Percentiles rank a stretch among this genome's conserved stretches.
These are phyloP conservation scores for Naumovozyma baii DNA, from an alignment of 805 yeast genomes.

Conservation along the genomic window DNA sequence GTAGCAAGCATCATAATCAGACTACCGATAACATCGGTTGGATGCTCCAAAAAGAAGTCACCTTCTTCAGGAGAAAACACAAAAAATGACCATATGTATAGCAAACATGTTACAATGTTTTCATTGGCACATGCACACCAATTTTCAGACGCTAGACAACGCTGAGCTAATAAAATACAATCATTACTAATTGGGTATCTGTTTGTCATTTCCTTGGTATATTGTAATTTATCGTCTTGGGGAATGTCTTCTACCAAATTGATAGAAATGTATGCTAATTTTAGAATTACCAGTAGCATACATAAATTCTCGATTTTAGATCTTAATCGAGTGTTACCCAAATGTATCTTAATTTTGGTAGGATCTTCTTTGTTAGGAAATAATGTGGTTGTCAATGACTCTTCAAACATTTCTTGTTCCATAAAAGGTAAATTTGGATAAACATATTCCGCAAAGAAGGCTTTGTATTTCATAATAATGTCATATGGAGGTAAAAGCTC, in stretches of 20 bases:
- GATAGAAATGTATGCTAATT: conserved; percentile 24
- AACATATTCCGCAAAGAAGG: conserved; percentile 21
- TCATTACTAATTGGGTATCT: conserved; percentile 23
- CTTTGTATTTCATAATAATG: conserved; percentile 18
- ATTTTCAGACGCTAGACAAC: conserved; percentile 23
- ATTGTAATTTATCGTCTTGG: conserved; percentile 2
- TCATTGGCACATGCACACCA: conserved; percentile 27
- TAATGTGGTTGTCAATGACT: conserved; percentile 18
- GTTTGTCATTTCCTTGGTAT: conserved; percentile 10
- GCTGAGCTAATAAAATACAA: conserved; percentile 20
- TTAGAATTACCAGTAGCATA: conserved; percentile 20
- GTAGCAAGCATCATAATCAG: conserved; percentile 23
- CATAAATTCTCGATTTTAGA: conserved; percentile 23
- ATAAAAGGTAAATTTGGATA: conserved; percentile 24
- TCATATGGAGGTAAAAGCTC: conserved; percentile 20
- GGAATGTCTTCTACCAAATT: conserved; percentile 11
- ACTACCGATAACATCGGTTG: conserved; percentile 28
- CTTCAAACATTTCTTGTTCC: conserved; percentile 24
- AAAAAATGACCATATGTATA: conserved; percentile 28
- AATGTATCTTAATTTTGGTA: conserved; percentile 13
- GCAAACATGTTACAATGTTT: conserved; percentile 22
- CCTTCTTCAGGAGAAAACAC: conserved; percentile 30
- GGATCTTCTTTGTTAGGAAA: conserved; percentile 12
- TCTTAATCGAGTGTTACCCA: conserved; percentile 23
- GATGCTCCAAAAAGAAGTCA: conserved; percentile 27